Evolutionary conservation across 164 flowering plant species (phyloP).

Genomic region (Magnolia kwangsiensis): DNA sequence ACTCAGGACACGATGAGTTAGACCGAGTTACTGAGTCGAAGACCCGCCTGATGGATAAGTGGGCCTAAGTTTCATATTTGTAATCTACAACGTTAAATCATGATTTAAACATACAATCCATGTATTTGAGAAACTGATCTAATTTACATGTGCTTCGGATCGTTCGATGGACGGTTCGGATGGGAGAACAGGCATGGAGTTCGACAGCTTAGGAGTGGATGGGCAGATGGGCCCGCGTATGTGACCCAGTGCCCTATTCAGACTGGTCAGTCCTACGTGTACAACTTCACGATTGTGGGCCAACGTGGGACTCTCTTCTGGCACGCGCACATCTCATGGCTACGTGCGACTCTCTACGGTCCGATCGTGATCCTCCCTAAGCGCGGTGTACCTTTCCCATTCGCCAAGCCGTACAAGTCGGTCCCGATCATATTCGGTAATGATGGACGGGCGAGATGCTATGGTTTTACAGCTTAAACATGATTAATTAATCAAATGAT

Average conservation of each 20-base stretch:
- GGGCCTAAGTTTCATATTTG: not conserved
- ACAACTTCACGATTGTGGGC: constrained; percentile 53
- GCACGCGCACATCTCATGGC: constrained; percentile 62
- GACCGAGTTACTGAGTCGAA: too few species aligned
- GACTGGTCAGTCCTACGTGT: constrained; percentile 36
- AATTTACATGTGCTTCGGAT: not conserved
- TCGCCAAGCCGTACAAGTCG: constrained; percentile 49
- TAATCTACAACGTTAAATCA: not conserved
- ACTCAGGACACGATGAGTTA: too few species aligned
- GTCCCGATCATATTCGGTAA: constrained; percentile 49
- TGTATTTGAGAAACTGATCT: not conserved
- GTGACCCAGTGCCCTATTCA: constrained; percentile 64
- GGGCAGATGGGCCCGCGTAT: constrained; percentile 63
- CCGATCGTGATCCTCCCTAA: constrained; percentile 52
- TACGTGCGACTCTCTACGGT: constrained; percentile 49
- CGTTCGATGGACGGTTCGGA: not conserved
- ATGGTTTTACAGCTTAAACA: not conserved
- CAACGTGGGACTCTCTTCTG: constrained; percentile 59
- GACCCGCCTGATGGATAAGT: not conserved
- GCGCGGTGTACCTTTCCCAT: constrained; percentile 41
- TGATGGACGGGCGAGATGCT: not conserved
- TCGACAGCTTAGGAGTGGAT: constrained; percentile 41
- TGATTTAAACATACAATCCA: not conserved
- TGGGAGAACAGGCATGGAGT: constrained; percentile 51
- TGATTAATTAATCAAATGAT: not conserved